These are phyloP conservation scores for Talaromyces trachyspermus DNA, from an alignment of 495 filamentous ascomycete species.

Conservation along the genomic window DNA sequence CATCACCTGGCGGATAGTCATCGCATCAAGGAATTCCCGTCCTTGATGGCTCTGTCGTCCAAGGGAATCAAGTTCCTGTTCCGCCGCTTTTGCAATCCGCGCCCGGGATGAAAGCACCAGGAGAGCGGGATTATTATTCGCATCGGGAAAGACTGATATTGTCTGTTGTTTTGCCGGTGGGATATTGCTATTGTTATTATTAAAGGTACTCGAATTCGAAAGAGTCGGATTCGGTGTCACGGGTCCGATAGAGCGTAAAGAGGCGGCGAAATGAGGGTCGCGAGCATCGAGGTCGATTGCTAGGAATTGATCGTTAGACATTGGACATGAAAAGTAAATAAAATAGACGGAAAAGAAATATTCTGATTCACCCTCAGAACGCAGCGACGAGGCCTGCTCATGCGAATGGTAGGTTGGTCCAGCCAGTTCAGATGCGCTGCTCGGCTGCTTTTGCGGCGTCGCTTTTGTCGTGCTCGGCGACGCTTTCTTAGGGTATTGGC, in stretches of 20 bases:
- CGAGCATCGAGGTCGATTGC: constrained; percentile 59
- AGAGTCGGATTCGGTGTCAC: constrained; percentile 53
- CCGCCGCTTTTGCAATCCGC: constrained; percentile 36
- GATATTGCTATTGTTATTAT: neutral
- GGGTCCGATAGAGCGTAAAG: constrained; percentile 55
- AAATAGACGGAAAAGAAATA: neutral
- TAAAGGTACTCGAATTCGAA: constrained; percentile 48
- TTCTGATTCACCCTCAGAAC: neutral
- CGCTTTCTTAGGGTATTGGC: constrained; percentile 49
- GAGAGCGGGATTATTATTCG: constrained; percentile 48
- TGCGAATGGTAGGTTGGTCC: constrained; percentile 36
- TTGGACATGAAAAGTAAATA: neutral
- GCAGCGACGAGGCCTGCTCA: constrained; percentile 12
- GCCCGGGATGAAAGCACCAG: constrained; percentile 40
- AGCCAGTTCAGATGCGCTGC: constrained; percentile 5
- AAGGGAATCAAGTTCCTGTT: constrained; percentile 39
- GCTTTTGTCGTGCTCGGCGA: constrained; percentile 25
- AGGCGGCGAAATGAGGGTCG: constrained; percentile 57
- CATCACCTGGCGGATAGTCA: constrained; percentile 53
- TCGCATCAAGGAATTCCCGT: constrained; percentile 53
- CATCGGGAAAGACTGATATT: constrained; percentile 40
- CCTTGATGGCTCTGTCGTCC: constrained; percentile 36
- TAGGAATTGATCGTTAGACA: constrained; percentile 18
- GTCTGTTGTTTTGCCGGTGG: constrained; percentile 11
- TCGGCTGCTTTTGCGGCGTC: constrained; percentile 18